These are phyloP conservation scores for Phlyctochytrium arcticum DNA, from an alignment of 192 early-diverging fungal species.

Conservation along the genomic window DNA sequence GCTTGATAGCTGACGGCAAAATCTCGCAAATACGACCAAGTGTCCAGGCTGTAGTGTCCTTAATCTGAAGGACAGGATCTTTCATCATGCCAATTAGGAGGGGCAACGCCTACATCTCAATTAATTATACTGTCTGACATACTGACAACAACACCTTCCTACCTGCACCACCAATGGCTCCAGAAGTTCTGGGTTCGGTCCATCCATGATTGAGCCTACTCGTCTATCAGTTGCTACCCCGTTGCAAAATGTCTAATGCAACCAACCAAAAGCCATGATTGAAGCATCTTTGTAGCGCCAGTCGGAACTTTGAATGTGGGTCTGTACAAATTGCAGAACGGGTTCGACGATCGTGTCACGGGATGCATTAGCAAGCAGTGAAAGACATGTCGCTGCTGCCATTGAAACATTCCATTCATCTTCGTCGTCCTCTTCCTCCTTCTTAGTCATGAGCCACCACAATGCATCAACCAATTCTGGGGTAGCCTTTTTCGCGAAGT, in stretches of 20 bases:
- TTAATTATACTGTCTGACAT: neutral
- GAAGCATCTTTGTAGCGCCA: conserved; percentile 97
- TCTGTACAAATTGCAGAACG: conserved; percentile 87
- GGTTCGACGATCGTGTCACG: conserved; percentile 73
- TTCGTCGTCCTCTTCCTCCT: conserved; percentile 97
- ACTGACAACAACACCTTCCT: neutral
- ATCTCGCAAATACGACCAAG: conserved; percentile 90
- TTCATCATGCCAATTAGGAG: conserved; percentile 78
- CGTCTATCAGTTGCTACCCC: neutral
- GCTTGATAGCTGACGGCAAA: conserved; percentile 37
- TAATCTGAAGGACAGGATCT: conserved; percentile 83
- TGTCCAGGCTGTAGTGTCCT: conserved; percentile 99
- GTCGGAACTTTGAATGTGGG: conserved; percentile 75
- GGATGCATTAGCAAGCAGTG: conserved; percentile 81
- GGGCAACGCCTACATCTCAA: conserved; percentile 67
- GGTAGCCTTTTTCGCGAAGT: conserved; percentile 77
- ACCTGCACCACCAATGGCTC: conserved; percentile 25
- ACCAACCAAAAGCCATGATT: conserved; percentile 89
- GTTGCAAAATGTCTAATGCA: neutral
- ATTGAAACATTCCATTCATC: conserved; percentile 99
- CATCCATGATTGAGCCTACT: conserved; percentile 88
- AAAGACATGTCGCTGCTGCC: conserved; percentile 94
- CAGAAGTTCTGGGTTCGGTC: conserved; percentile 54
- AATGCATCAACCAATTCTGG: conserved; percentile 82
- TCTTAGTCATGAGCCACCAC: conserved; percentile 86